Evolutionary conservation across 768 basidiomycete species (phyloP), one percentile per base, ranked within the genome.

Genomic region (Mycena galericulata): DNA sequence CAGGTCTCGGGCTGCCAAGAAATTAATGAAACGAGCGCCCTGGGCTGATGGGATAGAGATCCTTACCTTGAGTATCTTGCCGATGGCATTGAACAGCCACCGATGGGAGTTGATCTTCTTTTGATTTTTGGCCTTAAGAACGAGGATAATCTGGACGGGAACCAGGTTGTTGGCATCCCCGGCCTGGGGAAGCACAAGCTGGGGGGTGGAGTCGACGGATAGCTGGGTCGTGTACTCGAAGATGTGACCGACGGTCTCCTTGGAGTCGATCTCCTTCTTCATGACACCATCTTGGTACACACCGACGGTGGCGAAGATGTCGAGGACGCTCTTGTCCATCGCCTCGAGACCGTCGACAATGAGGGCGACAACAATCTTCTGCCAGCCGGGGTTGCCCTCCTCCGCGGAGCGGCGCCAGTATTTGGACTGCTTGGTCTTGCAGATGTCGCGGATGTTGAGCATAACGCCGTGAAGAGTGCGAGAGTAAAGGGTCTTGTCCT

Each of bases 221-320:
- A 99, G 86, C 78, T 98, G 96, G 0, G 97, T 98, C 2, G 97
- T 99, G 79, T 98, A 99, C 94, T 98, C 96, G 75, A 98, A 99
- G 67, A 99, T 95, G 76, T 98, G 97, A 18, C 93, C 97, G 41
- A 95, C 91, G 14, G 92, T 95, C 68, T 95, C 88, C 79, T 97
- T 95, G 66, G 88, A 90, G 77, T 98, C 93, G 46, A 95, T 86
- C 70, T 94, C 89, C 79, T 95, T 97, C 82, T 96, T 96, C 92
- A 97, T 96, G 69, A 97, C 86, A 76, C 95, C 96, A 76, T 97
- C 96, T 79, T 97, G 96, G 75, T 97, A 97, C 7, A 95, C 93
- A 32, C 96, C 96, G 29, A 97, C 86, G 7, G 96, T 97, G 8
- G 95, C 94, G 45, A 97, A 84, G 72, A 97, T 75, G 82, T 97